phyloP scores from a whole-genome alignment of 805 yeast species.

The Cyberlindnera galapagoensis region DNA sequence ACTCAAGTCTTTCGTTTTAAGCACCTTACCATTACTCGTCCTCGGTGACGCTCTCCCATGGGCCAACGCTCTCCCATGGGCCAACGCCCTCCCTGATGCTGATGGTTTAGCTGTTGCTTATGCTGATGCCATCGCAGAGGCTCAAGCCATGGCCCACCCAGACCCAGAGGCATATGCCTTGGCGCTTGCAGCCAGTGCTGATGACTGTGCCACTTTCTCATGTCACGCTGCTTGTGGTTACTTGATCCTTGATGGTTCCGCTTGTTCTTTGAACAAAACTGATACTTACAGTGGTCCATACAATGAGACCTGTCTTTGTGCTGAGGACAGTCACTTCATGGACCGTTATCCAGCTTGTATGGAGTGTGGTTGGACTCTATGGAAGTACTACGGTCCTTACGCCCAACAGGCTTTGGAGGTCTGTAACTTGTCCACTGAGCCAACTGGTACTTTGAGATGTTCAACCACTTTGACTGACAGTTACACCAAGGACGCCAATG shows the following conservation, averaged over 20 bases:
- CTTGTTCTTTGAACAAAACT: slow-evolving; percentile 19
- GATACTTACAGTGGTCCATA: slow-evolving; percentile 25
- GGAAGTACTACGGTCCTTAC: slow-evolving; percentile 30
- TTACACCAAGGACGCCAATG: slow-evolving; percentile 17
- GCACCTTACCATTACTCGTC: slow-evolving; percentile 5
- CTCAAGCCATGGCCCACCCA: slow-evolving; percentile 25
- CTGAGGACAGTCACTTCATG: slow-evolving; percentile 22
- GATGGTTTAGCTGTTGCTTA: slow-evolving; percentile 20
- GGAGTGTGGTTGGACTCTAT: slow-evolving; percentile 36
- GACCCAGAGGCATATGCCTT: slow-evolving; percentile 28
- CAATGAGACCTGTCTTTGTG: slow-evolving; percentile 29
- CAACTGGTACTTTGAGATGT: slow-evolving; percentile 30
- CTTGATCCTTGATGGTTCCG: slow-evolving; percentile 26
- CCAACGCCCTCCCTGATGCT: slow-evolving; percentile 17
- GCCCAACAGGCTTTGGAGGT: slow-evolving; percentile 27
- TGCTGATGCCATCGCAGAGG: slow-evolving; percentile 22
- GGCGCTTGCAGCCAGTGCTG: slow-evolving; percentile 25
- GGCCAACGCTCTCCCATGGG: slow-evolving; percentile 19
- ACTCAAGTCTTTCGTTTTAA: slow-evolving; percentile 6
- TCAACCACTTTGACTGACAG: slow-evolving; percentile 21
- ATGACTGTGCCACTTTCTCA: slow-evolving; percentile 25
- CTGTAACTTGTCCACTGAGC: slow-evolving; percentile 28
- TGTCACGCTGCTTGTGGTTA: slow-evolving; percentile 33
- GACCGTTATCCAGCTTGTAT: slow-evolving; percentile 27
- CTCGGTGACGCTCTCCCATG: slow-evolving; percentile 4